phyloP scores from a whole-genome alignment of 176 grass and related monocot genomes.

The Bolboschoenus planiculmis region DNA sequence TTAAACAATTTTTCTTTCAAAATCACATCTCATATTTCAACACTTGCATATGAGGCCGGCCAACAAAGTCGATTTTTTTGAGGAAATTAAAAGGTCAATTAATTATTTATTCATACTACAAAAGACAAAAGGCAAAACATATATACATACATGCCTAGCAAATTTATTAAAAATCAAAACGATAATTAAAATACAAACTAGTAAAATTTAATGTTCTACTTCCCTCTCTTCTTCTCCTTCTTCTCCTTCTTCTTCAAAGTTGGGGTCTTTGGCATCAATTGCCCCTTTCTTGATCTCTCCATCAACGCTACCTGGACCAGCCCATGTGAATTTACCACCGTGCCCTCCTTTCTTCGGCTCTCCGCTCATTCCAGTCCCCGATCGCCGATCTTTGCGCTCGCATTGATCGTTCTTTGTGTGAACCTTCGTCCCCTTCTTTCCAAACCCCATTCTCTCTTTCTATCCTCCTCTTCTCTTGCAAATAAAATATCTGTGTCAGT shows the following conservation, averaged over 20 bases:
- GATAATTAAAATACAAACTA: constrained; percentile 5
- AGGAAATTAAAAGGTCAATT: background rate
- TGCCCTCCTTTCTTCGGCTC: constrained; percentile 86
- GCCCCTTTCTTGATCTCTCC: constrained; percentile 36
- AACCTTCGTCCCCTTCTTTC: constrained; percentile 41
- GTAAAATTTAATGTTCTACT: background rate
- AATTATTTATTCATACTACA: background rate
- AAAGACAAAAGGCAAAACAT: background rate
- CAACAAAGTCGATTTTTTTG: background rate
- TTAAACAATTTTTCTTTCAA: background rate
- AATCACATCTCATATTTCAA: background rate
- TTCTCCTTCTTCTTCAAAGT: constrained; percentile 25
- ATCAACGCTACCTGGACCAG: constrained; percentile 44
- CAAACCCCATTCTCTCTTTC: constrained; percentile 40
- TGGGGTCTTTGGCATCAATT: constrained; percentile 35
- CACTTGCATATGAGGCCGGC: background rate
- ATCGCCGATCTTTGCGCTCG: constrained; percentile 65
- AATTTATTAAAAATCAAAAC: constrained; percentile 1
- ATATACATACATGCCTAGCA: background rate
- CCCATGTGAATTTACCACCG: constrained; percentile 97
- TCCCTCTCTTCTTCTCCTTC: background rate
- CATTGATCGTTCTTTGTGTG: constrained; percentile 12
- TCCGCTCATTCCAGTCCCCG: constrained; percentile 63
- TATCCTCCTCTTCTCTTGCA: background rate
- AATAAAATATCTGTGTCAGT: background rate